Evolutionary conservation across 768 basidiomycete species (phyloP), one percentile per base, ranked within the genome.

Genomic region (Pleurotus citrinopileatus): DNA sequence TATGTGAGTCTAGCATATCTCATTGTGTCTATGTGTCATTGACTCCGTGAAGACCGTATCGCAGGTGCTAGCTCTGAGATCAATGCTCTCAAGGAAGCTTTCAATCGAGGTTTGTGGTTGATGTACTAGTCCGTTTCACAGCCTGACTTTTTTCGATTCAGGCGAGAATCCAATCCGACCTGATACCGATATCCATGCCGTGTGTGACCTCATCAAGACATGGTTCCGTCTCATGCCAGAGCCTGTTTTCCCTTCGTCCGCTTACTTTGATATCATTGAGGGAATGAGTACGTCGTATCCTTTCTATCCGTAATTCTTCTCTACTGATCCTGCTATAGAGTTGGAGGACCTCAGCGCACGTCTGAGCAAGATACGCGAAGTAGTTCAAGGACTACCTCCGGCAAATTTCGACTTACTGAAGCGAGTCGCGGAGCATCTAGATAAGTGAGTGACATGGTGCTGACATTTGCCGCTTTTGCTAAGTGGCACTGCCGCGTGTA

Each of bases 171-270:
- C 87, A 1, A 77, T 87, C 61, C 70, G 78, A 29, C 65, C 73
- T 29, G 73, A 67, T 22, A 83, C 83, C 1, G 92, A 94, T 61
- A 86, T 94, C 38, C 86, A 92, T 66, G 88, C 89, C 28, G 81
- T 94, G 32, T 84, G 91, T 55, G 92, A 92, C 63, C 70, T 89
- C 56, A 79, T 94, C 64, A 93, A 93, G 71, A 81, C 86, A 0
- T 94, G 89, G 89, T 87, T 94, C 75, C 82, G 92, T 28, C 73
- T 87, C 10, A 73, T 94, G 13, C 91, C 92, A 9, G 88, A 89
- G 57, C 84, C 90, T 8, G 70, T 93, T 29, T 87, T 94, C 68
- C 89, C 90, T 23, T 68, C 86, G 15, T 67, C 77, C 5, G 80
- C 80, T 2, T 93, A 92, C 65, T 73, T 78, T 59, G 78, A 82